Percentiles rank a stretch among this genome's conserved stretches.
These are phyloP conservation scores for Pulveroboletus sp. DNA, from an alignment of 768 basidiomycete species.

Conservation along the genomic window DNA sequence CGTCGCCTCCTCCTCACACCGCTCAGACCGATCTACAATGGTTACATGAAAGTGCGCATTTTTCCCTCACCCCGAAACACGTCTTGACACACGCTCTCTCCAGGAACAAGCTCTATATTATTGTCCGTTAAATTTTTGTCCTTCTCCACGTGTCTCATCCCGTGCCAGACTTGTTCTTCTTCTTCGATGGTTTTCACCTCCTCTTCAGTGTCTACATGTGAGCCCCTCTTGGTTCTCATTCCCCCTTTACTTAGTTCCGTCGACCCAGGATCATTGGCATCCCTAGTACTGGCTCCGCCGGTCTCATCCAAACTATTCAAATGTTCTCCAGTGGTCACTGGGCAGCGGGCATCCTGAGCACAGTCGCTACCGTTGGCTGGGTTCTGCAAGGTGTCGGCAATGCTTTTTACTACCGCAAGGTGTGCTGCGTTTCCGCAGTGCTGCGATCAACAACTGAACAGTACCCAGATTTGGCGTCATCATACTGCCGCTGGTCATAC, in stretches of 20 bases:
- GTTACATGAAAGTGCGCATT: constrained; percentile 82
- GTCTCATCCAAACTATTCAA: constrained; percentile 87
- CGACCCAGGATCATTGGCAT: constrained; percentile 82
- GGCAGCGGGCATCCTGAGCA: constrained; percentile 76
- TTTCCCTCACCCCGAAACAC: constrained; percentile 20
- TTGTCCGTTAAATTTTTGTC: constrained; percentile 50
- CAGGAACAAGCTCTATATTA: constrained; percentile 93
- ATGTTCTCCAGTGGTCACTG: constrained; percentile 68
- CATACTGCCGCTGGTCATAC: constrained; percentile 83
- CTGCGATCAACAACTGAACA: constrained; percentile 3
- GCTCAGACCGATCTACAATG: constrained; percentile 88
- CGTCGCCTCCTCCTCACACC: constrained; percentile 10
- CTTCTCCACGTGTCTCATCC: constrained; percentile 3
- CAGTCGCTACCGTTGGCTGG: constrained; percentile 85
- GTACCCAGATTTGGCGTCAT: constrained; percentile 64
- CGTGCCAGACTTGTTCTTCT: constrained; percentile 83
- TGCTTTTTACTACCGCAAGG: constrained; percentile 76
- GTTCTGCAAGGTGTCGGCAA: constrained; percentile 77
- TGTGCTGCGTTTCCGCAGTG: constrained; percentile 30
- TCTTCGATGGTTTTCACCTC: constrained; percentile 94
- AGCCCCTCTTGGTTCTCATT: constrained; percentile 22
- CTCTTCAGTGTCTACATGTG: constrained; percentile 90
- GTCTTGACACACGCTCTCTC: constrained; percentile 13
- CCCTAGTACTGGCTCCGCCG: constrained; percentile 92
- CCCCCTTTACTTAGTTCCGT: constrained; percentile 21